A percentile compares a stretch with the other conserved stretches of the same genome.
Evolutionary conservation across 345 rosid species (phyloP).

Genomic region (Sapria himalayana): DNA sequence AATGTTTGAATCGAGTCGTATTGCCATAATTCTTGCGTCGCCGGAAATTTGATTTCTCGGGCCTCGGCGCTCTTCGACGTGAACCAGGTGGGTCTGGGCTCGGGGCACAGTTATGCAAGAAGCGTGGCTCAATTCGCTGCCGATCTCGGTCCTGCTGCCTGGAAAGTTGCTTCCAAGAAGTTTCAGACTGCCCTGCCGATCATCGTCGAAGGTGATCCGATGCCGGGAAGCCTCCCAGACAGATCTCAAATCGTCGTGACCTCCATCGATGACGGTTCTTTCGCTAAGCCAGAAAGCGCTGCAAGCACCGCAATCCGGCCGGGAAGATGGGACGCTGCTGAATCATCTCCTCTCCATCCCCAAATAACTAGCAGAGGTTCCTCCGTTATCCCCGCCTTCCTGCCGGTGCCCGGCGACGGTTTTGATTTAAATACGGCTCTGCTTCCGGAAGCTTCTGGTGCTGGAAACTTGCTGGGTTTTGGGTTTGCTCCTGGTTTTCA

Average conservation of each 20-base stretch:
- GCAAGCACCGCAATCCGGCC: constrained; percentile 11
- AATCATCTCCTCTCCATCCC: constrained; percentile 10
- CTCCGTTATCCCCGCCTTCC: constrained; percentile 6
- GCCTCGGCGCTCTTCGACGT: too few species aligned
- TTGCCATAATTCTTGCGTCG: too few species aligned
- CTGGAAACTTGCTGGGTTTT: constrained; percentile 11
- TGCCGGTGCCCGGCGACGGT: constrained; percentile 9
- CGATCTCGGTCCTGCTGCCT: constrained; percentile 60
- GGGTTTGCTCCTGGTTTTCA: constrained; percentile 9
- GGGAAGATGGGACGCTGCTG: too few species aligned
- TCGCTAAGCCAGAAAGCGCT: constrained; percentile 17
- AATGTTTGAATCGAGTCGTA: too few species aligned
- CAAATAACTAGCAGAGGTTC: constrained; percentile 14
- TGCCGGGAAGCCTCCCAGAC: constrained; percentile 10
- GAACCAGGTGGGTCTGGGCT: constrained; percentile 57
- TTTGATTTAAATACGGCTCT: constrained; percentile 10
- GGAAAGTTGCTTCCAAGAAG: constrained; percentile 60
- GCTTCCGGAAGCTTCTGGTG: constrained; percentile 14
- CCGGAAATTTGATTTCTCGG: too few species aligned
- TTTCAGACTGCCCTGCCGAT: constrained; percentile 34
- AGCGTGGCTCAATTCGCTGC: constrained; percentile 81
- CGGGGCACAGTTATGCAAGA: constrained; percentile 65
- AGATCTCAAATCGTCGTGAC: constrained; percentile 24
- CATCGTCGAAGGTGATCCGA: constrained; percentile 39
- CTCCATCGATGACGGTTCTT: constrained; percentile 19